Percentiles rank a stretch among this genome's conserved stretches.
phyloP scores from a whole-genome alignment of 2,329 filamentous ascomycete genomes.

The Dothidotthia symphoricarpi region DNA sequence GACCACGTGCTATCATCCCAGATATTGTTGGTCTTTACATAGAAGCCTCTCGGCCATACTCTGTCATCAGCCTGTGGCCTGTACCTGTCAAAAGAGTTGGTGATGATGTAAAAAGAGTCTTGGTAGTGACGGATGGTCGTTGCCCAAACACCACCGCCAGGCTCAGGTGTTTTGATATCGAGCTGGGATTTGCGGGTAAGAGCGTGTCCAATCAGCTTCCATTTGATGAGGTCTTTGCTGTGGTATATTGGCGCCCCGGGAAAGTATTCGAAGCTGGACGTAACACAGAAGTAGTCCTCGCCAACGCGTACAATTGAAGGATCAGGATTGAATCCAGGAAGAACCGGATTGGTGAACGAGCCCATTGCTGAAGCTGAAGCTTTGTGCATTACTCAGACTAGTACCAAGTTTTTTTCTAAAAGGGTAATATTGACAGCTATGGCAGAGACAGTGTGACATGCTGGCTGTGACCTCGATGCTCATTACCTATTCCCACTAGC shows the following conservation, averaged over 20 bases:
- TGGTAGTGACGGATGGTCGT: slow-evolving; percentile 21
- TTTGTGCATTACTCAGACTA: too few relatives aligned
- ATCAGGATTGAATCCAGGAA: slow-evolving; percentile 53
- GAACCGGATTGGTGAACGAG: slow-evolving; percentile 43
- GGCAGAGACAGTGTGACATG: too few relatives aligned
- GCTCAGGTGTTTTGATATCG: slow-evolving; percentile 28
- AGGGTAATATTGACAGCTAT: too few relatives aligned
- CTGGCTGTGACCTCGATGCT: too few relatives aligned
- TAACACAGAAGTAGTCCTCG: slow-evolving; percentile 48
- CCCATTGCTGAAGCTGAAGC: too few relatives aligned
- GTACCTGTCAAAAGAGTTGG: slow-evolving; percentile 26
- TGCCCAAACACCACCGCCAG: slow-evolving; percentile 23
- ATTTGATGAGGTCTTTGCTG: slow-evolving; percentile 51
- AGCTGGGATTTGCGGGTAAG: slow-evolving; percentile 41
- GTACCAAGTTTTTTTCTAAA: too few relatives aligned
- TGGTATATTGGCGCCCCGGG: slow-evolving; percentile 55
- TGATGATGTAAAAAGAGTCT: slow-evolving; percentile 21
- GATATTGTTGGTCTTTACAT: slow-evolving; percentile 24
- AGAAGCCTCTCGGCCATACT: slow-evolving; percentile 53
- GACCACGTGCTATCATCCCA: slow-evolving; percentile 18
- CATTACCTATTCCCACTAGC: too few relatives aligned
- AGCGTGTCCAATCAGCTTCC: slow-evolving; percentile 47
- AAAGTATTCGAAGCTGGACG: slow-evolving; percentile 54
- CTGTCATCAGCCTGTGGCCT: slow-evolving; percentile 27
- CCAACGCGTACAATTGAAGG: slow-evolving; percentile 48